Percentiles rank a stretch among this genome's conserved stretches.
These are phyloP conservation scores for Golubevia pallescens DNA, from an alignment of 1,284 basidiomycete species.

Conservation along the genomic window DNA sequence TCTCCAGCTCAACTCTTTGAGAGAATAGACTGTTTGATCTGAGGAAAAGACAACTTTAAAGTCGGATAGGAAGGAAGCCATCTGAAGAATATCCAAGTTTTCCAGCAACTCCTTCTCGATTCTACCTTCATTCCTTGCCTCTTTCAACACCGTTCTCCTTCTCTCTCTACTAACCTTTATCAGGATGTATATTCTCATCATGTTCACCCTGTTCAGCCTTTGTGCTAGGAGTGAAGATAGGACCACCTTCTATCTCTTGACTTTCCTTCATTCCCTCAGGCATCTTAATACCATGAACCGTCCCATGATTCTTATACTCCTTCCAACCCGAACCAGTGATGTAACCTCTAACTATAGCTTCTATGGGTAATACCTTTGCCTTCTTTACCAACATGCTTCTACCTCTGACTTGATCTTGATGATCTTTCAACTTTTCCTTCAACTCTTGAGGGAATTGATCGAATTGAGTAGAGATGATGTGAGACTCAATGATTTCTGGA, in stretches of 20 bases:
- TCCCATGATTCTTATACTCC: constrained; percentile 87
- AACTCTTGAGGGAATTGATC: constrained; percentile 38
- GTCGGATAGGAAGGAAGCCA: no score
- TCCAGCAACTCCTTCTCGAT: no score
- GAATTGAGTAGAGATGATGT: constrained; percentile 50
- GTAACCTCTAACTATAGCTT: constrained; percentile 96
- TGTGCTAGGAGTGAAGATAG: constrained; percentile 94
- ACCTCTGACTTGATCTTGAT: constrained; percentile 73
- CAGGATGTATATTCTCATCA: constrained; percentile 96
- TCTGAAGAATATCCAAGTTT: no score
- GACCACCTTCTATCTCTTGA: constrained; percentile 69
- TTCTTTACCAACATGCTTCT: constrained; percentile 89
- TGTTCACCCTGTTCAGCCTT: constrained; percentile 94
- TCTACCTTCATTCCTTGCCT: not conserved
- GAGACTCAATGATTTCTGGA: constrained; percentile 45
- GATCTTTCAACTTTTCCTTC: constrained; percentile 22
- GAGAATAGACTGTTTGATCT: not conserved
- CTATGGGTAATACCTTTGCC: constrained; percentile 89
- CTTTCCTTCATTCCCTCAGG: constrained; percentile 83
- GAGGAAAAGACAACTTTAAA: no score
- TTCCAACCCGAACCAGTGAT: constrained; percentile 95
- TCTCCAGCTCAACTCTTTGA: no score
- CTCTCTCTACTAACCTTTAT: constrained; percentile 71
- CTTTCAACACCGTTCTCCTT: not conserved
- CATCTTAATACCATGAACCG: constrained; percentile 84